Conservation (phyloP, 192 early-diverging fungal species). For the Phycomyces nitens region DNA sequence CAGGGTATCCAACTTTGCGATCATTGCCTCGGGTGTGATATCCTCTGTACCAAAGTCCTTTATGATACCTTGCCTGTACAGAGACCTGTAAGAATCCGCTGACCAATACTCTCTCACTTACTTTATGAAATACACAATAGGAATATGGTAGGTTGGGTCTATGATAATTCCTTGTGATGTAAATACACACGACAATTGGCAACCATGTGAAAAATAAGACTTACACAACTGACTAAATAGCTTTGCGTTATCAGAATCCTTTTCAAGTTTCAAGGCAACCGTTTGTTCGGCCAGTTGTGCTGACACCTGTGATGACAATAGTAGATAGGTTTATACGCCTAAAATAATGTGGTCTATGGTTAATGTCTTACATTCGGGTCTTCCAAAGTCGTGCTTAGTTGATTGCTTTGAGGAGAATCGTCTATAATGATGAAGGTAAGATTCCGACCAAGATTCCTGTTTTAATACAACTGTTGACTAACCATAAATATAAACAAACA, state of each 20-base stretch:
- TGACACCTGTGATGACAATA: conserved; percentile 3
- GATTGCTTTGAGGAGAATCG: conserved; percentile 13
- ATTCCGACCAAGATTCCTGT: background rate
- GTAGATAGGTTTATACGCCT: too few relatives aligned
- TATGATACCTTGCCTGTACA: conserved; percentile 18
- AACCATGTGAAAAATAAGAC: background rate
- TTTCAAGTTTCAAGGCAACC: conserved; percentile 17
- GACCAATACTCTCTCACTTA: too few relatives aligned
- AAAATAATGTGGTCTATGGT: too few relatives aligned
- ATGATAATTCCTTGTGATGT: background rate
- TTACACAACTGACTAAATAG: conserved; percentile 35
- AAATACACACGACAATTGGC: background rate
- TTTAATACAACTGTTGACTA: background rate
- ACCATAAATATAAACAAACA: conserved; percentile 33
- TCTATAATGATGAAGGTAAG: conserved; percentile 1
- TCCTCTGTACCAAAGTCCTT: conserved; percentile 22
- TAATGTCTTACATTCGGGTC: background rate
- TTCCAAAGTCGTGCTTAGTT: background rate
- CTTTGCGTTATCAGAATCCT: conserved; percentile 21
- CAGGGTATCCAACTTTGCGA: background rate
- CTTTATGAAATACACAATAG: conserved; percentile 27
- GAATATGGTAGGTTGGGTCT: conserved; percentile 18
- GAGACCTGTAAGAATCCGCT: too few relatives aligned
- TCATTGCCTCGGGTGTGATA: background rate
- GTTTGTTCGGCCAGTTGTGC: conserved; percentile 1